Evolutionary conservation across 1,284 basidiomycete species (phyloP), one percentile per base, ranked within the genome.

Genomic region (Cronartium ribicola): DNA sequence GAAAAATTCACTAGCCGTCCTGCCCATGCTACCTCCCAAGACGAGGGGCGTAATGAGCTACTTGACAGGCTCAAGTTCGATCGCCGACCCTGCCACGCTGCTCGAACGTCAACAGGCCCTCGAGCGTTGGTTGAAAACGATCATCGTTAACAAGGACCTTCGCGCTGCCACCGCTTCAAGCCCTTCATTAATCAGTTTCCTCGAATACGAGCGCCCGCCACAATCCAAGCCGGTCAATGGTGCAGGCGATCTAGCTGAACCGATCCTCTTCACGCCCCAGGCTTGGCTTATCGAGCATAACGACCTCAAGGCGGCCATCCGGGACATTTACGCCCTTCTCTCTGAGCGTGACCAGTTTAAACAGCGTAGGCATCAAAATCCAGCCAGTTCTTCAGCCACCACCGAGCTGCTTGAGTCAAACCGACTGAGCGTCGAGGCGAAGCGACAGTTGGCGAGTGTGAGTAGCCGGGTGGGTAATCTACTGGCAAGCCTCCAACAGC

Each of bases 281-380:
- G 61, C 44, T 57, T 73, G 71, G 71, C 71, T 73, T 37, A 60
- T 59, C 20, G 71, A 73, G 20, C 71, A 73, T 37, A 66, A 73
- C 64, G 71, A 73, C 14, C 57, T 73, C 36, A 44, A 55, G 29
- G 57, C 57, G 10, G 65, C 40, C 55, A 51, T 73, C 4, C n/a
- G 64, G 29, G 64, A 73, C n/a, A 44, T 73, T 65, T 51, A 66
- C 40, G 51, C 63, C n/a, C n/a, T 66, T n/a, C 37, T 73, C 36
- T 29, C 36, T 17, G 62, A 63, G 8, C 63, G 71, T 17, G 64
- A 73, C 39, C 51, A 66, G n/a, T 55, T 73, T 13, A 40, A 60
- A 37, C 61, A 69, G 48, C 20, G 13, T 8, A 17, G 22, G 48
- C 41, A 39, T 48, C 36, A 46, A 20, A 65, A 48, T 17, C 64